Conservation (phyloP, 495 filamentous ascomycete species). For the Clavariopsis aquatica region DNA sequence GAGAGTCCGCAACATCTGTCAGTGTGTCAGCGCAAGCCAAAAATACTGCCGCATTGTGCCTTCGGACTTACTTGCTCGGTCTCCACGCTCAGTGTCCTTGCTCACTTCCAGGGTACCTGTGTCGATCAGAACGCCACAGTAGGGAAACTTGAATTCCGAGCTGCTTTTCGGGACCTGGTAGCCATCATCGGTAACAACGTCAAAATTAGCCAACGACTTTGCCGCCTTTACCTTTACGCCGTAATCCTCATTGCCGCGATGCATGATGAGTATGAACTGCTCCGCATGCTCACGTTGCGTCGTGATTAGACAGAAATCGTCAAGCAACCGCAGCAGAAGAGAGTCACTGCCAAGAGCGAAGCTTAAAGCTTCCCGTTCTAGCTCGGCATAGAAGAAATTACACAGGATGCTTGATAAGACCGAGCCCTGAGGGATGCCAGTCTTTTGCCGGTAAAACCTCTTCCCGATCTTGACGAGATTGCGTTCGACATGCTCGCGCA, state of each 20-base stretch:
- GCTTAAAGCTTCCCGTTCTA: constrained; percentile 67
- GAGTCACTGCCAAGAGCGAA: constrained; percentile 65
- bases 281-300: constrained; percentile 62
- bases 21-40: not conserved
- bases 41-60: not conserved
- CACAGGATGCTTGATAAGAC: constrained; percentile 82
- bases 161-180: constrained; percentile 15
- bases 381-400: constrained; percentile 89
- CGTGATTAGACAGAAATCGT: constrained; percentile 91
- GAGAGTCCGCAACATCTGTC: constrained; percentile 56
- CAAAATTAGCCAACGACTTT: constrained; percentile 89
- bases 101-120: constrained; percentile 72
- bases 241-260: constrained; percentile 72
- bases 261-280: constrained; percentile 76
- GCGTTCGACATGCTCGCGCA: constrained; percentile 72
- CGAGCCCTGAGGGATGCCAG: constrained; percentile 91
- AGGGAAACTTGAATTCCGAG: constrained; percentile 65
- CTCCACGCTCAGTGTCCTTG: constrained; percentile 57
- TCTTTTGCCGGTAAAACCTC: constrained; percentile 82
- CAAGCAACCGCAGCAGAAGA: constrained; percentile 77
- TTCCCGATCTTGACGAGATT: constrained; percentile 90
- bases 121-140: constrained; percentile 80
- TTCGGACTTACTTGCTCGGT: constrained; percentile 49
- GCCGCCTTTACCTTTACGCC: constrained; percentile 73
- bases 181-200: constrained; percentile 43